Evolutionary conservation across 306 rosid genomes (phyloP), one percentile per base, ranked within the genome.

Genomic region (Begonia masoniana): DNA sequence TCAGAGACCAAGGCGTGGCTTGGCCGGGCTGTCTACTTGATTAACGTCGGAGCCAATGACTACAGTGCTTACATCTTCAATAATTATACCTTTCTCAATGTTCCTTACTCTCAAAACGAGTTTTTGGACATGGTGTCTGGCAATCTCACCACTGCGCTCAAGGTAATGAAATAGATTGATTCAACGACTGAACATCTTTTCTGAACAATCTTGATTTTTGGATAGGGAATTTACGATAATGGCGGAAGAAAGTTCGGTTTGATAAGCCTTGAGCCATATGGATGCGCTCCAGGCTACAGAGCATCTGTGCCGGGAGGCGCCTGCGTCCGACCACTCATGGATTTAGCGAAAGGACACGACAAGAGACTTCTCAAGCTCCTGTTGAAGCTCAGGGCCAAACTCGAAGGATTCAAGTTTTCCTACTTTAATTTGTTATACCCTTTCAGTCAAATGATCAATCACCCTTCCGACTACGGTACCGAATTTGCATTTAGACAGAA

Each of bases 191-290:
- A 9, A 36, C 3, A 54, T 13, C 1, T 3, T 6, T 1, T 6
- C 2, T 53, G 4, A 5, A 10, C 0, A 6, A 26, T 16, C 43
- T 1, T 14, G 2, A 3, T 6, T 26, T 26, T 26, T 26, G 35
- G 35, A 17, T 19, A 68, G 83, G 78, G 58, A 60, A 68, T 77
- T 41, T 68, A 81, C 46, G 42, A 65, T 52, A 54, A 47, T 53
- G 83, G 81, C 46, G 85, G 78, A 61, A 78, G 91, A 56, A 82
- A 82, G 63, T 71, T 82, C 14, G 83, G 64, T 13, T 45, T 76
- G 19, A 0, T 54, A 5, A 76, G 49, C 16, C 1, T 71, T 47
- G 10, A 4, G 24, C 69, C 83, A 1, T 0, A 55, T 42, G 63
- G 56, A 45, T 74, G 83, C 47, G 52, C 50, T 10, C 85, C 85